Base-by-base conservation (phyloP, 2,329 filamentous ascomycete species). In the Aureobasidium sp. region DNA sequence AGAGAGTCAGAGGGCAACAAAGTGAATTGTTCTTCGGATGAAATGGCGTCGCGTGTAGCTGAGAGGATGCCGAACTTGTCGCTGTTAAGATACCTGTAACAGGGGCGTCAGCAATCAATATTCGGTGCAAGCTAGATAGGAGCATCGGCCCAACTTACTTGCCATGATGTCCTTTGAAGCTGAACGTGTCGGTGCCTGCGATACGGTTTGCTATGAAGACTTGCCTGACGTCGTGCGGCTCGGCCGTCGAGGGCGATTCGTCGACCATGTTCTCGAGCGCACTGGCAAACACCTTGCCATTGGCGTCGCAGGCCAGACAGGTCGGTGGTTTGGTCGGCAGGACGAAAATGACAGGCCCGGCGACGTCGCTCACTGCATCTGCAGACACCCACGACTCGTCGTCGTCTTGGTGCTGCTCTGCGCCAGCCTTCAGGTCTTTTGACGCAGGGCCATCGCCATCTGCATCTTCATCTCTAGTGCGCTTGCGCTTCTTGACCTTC, bases 381-480 rank as follows among this genome's bases (percentile, higher is more conserved):
- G 91, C 92, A 5, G 87, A 89, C 5, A 97, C 91, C 94, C 94
- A 99, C 73, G 84, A 91, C 74, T 96, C 90, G 71, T 96, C 92
- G 64, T 86, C 81, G 52, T 81, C 77, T 29, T 39, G 34, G 9
- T 61, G 36, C 16, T 41, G 42, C 30, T 27, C 41, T 48, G 50
- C 50, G 57, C 44, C 36, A 47, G 21, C 27, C 36, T 59, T 59
- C 11, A 50, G 7, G 16, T 59, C 57, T 27, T 59, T 59, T 21
- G 57, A 13, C 16, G 60, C 49, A 16, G 63, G 65, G 69, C 63
- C 27, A 45, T 65, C 61, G 58, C 70, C 67, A 34, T 72, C 74
- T 54, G 69, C 71, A 13, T 74, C 72, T 32, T 78, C 75, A 63
- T 80, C 77, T 58, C 80, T 78, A 52, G 82, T 76, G 68, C 89